These are phyloP conservation scores for Penicillium angulare DNA, from an alignment of 495 filamentous ascomycete species.

Conservation along the genomic window DNA sequence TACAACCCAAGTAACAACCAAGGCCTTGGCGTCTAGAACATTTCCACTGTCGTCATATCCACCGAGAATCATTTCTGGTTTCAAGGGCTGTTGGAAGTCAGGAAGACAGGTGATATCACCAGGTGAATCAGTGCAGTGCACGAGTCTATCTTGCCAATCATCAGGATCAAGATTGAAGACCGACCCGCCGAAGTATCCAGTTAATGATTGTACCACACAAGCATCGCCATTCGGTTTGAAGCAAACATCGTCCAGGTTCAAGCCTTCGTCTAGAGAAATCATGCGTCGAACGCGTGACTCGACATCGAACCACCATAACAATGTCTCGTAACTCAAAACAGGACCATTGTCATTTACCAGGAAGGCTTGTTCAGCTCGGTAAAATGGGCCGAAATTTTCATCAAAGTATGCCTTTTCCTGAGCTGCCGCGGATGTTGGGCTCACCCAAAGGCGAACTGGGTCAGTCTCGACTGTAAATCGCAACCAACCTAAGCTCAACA, in stretches of 20 bases:
- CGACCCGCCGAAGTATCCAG: slow-evolving; percentile 77
- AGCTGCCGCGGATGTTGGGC: slow-evolving; percentile 84
- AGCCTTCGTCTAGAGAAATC: slow-evolving; percentile 60
- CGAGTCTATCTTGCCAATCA: slow-evolving; percentile 67
- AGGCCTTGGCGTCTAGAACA: slow-evolving; percentile 70
- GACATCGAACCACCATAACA: slow-evolving; percentile 92
- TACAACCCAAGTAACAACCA: slow-evolving; percentile 95
- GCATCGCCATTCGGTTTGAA: slow-evolving; percentile 87
- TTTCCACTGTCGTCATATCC: slow-evolving; percentile 65
- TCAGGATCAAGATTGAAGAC: slow-evolving; percentile 58
- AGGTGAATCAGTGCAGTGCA: slow-evolving; percentile 71
- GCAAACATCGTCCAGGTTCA: slow-evolving; percentile 79
- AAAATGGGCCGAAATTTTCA: slow-evolving; percentile 93
- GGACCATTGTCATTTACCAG: slow-evolving; percentile 82
- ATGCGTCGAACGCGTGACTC: slow-evolving; percentile 70
- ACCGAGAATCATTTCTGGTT: slow-evolving; percentile 81
- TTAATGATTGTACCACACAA: slow-evolving; percentile 89
- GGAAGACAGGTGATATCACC: slow-evolving; percentile 73
- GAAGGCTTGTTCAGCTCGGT: slow-evolving; percentile 89
- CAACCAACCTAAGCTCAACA: slow-evolving; percentile 84
- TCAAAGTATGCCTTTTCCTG: slow-evolving; percentile 95
- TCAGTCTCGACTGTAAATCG: slow-evolving; percentile 83
- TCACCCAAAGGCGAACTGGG: slow-evolving; percentile 92
- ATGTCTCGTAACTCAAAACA: slow-evolving; percentile 81
- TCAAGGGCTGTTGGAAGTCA: slow-evolving; percentile 79